phyloP scores from a whole-genome alignment of 1,284 basidiomycete species.

The Inonotus obliquus region DNA sequence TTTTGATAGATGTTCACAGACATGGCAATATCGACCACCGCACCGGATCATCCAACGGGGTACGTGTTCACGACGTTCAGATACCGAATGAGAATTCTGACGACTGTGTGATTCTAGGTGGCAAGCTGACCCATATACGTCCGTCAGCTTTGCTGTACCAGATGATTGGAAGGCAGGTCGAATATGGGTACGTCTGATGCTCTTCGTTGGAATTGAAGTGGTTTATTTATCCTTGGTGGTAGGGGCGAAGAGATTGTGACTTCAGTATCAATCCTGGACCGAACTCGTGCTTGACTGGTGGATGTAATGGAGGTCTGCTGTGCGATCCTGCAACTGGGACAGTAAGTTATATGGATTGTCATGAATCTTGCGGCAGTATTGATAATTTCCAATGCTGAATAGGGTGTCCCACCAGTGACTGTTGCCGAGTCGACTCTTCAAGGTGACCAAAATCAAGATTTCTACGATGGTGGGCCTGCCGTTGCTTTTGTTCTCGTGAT shows the following conservation, averaged over 20 bases:
- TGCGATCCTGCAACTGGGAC: conserved; percentile 37
- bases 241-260: conserved; percentile 46
- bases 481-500: conserved; percentile 35
- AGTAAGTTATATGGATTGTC: conserved; percentile 39
- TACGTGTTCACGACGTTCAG: background rate
- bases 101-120: conserved; percentile 20
- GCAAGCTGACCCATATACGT: conserved; percentile 22
- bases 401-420: conserved; percentile 58
- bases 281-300: conserved; percentile 40
- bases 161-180: conserved; percentile 30
- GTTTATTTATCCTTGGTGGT: background rate
- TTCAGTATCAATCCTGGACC: conserved; percentile 35
- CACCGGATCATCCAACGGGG: conserved; percentile 19
- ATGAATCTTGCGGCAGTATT: conserved; percentile 28
- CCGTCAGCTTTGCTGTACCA: conserved; percentile 23
- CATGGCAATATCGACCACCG: conserved; percentile 20
- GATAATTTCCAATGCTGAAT: background rate
- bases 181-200: conserved; percentile 21
- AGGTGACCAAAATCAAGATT: conserved; percentile 35
- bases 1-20: conserved; percentile 22
- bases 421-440: conserved; percentile 54
- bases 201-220: background rate
- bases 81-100: background rate
- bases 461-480: conserved; percentile 42
- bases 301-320: conserved; percentile 46